Evolutionary conservation across 1,284 basidiomycete genomes (phyloP).

Genomic region (Trametes polyzona): DNA sequence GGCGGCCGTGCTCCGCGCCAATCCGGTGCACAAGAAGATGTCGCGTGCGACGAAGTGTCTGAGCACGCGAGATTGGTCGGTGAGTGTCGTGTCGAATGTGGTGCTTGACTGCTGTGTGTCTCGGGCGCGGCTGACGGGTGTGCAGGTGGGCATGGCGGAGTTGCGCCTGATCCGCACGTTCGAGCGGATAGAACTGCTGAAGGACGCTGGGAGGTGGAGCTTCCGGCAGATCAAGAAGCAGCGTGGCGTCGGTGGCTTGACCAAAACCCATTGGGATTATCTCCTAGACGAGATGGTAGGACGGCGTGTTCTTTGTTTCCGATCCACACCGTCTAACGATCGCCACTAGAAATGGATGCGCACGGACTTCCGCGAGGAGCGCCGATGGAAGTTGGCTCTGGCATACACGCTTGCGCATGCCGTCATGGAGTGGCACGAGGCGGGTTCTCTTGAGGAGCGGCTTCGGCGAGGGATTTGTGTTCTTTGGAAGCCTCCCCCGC

Average conservation of each 20-base stretch:
- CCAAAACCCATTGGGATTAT: constrained; percentile 95
- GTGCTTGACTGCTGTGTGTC: background rate
- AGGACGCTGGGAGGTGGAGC: constrained; percentile 85
- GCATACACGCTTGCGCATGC: constrained; percentile 88
- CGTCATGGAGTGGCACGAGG: constrained; percentile 87
- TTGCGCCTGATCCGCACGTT: constrained; percentile 78
- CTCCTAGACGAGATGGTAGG: constrained; percentile 94
- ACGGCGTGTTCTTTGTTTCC: background rate
- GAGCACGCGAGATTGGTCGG: constrained; percentile 78
- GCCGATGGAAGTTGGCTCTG: constrained; percentile 88
- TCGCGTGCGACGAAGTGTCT: constrained; percentile 74
- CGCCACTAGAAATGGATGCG: constrained; percentile 90
- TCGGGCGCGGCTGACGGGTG: background rate
- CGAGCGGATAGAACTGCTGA: constrained; percentile 86
- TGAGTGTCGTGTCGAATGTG: constrained; percentile 41
- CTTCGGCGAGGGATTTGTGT: constrained; percentile 70
- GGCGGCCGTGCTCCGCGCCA: constrained; percentile 70
- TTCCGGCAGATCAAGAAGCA: constrained; percentile 97
- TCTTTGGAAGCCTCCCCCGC: constrained; percentile 58
- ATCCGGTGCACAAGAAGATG: constrained; percentile 73
- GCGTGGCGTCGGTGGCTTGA: constrained; percentile 71
- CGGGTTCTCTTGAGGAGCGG: constrained; percentile 66
- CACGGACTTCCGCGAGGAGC: constrained; percentile 92
- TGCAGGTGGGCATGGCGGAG: constrained; percentile 77
- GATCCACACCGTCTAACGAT: constrained; percentile 3